phyloP scores from a whole-genome alignment of 139 green algal genomes.

The Coelastrella sp. region DNA sequence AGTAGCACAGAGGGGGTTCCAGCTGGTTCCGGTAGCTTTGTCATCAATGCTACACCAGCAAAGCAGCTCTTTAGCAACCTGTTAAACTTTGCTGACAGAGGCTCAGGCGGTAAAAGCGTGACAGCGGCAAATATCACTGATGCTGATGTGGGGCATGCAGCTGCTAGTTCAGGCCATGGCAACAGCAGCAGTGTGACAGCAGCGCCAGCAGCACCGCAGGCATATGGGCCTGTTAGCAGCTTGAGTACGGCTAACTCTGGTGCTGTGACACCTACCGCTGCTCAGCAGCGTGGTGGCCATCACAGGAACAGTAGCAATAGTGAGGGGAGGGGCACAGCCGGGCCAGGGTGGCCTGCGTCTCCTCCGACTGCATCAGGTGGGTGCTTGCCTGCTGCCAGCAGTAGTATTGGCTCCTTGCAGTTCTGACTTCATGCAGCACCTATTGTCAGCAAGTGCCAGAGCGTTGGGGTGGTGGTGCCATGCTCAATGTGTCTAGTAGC shows the following conservation, averaged over 20 bases:
- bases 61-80: conserved; percentile 35
- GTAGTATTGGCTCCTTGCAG: background rate
- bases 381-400: background rate
- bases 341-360: background rate
- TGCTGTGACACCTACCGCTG: background rate
- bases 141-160: background rate
- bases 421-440: too few species aligned
- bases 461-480: too few species aligned
- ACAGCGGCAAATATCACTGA: background rate
- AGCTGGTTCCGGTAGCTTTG: background rate
- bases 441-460: too few species aligned
- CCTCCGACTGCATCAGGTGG: background rate
- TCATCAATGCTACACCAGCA: background rate
- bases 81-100: conserved; percentile 5
- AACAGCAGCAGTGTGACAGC: background rate
- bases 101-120: background rate
- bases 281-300: background rate
- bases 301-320: conserved; percentile 18
- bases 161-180: background rate
- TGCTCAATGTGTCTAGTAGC: too few species aligned
- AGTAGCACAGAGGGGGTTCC: background rate
- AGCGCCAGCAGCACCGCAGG: background rate
- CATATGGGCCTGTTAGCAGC: background rate
- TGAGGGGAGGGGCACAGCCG: background rate
- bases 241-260: background rate